Base-by-base conservation (phyloP, 2,329 filamentous ascomycete species). In the Drechslerella coelobrocha region DNA sequence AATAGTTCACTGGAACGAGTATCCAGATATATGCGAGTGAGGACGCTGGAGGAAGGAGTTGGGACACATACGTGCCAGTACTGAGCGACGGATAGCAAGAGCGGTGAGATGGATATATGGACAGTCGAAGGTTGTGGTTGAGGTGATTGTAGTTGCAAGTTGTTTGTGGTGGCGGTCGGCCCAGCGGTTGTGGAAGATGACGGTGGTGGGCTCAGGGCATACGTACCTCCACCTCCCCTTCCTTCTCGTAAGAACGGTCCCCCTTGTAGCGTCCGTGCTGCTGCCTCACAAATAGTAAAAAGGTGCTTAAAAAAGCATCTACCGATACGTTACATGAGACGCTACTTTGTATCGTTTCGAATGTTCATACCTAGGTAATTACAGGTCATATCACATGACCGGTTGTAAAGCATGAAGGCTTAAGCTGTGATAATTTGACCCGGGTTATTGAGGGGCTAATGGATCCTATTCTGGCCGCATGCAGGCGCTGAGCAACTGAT, bases 111-210 rank as follows among this genome's bases (percentile, higher is more conserved):
- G 17, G 56, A 48, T 2, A 21, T 21, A 21, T 23, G 17, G 45
- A 27, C 37, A 29, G 19, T 51, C 17, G 29, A 9, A 21, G 34
- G 26, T 34, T 47, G 26, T 50, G 37, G 31, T 37, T 29, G n/a
- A 45, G n/a, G 31, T 56, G 43, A 34, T 65, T 31, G 14, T 57
- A 34, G 21, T 52, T 21, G 19, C 52, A 19, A 14, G n/a, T 12
- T 39, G 34, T 41, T 47, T 27, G 21, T 21, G 48, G 31, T 41
- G 57, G 21, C 23, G 24, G 23, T 26, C 14, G 31, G 27, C 8
- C 4, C 26, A 17, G 24, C n/a, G 52, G 21, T 31, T n/a, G 27
- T n/a, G 17, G 50, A 34, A 53, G 50, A 34, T 54, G 52, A 37
- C 17, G 37, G 34, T 27, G 54, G 39, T 4, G n/a, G 14, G 21